Conservation (phyloP, 2,329 filamentous ascomycete species). For the Clarireedia monteithiana region DNA sequence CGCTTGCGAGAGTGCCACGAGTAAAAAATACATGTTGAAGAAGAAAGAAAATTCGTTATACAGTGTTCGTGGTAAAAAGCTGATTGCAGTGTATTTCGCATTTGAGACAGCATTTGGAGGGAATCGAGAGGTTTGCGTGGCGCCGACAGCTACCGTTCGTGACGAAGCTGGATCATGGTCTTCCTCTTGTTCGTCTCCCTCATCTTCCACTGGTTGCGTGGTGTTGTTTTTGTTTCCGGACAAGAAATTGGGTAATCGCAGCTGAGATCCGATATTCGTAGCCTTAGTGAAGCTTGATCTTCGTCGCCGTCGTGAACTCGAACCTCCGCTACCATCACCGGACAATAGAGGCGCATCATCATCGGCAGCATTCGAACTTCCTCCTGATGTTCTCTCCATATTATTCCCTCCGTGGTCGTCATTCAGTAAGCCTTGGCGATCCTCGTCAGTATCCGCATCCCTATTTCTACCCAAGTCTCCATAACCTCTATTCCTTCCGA, state of each 20-base stretch:
- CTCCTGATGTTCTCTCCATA: conserved; percentile 50
- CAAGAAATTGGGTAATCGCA: conserved; percentile 64
- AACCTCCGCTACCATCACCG: conserved; percentile 10
- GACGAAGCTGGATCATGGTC: conserved; percentile 62
- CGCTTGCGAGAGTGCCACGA: conserved; percentile 89
- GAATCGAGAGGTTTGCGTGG: conserved; percentile 64
- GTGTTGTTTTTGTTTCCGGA: conserved; percentile 30
- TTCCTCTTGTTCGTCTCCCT: conserved; percentile 38
- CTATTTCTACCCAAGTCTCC: conserved; percentile 51
- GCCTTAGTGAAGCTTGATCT: conserved; percentile 35
- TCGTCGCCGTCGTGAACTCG: conserved; percentile 16
- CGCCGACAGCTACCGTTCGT: conserved; percentile 68
- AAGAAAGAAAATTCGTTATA: conserved; percentile 99
- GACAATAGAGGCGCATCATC: conserved; percentile 71
- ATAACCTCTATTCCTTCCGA: conserved; percentile 42
- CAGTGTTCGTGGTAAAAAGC: conserved; percentile 85
- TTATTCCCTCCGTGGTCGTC: conserved; percentile 44
- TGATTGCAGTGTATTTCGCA: conserved; percentile 93
- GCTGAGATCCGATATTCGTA: conserved; percentile 41
- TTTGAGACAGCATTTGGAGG: conserved; percentile 91
- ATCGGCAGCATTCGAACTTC: conserved; percentile 46
- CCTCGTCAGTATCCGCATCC: conserved; percentile 47
- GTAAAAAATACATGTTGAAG: conserved; percentile 98
- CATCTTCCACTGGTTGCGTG: conserved; percentile 16
- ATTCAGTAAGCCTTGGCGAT: conserved; percentile 58